phyloP scores from a whole-genome alignment of 2,329 filamentous ascomycete genomes.

The Torrubiellomyces zombiae region DNA sequence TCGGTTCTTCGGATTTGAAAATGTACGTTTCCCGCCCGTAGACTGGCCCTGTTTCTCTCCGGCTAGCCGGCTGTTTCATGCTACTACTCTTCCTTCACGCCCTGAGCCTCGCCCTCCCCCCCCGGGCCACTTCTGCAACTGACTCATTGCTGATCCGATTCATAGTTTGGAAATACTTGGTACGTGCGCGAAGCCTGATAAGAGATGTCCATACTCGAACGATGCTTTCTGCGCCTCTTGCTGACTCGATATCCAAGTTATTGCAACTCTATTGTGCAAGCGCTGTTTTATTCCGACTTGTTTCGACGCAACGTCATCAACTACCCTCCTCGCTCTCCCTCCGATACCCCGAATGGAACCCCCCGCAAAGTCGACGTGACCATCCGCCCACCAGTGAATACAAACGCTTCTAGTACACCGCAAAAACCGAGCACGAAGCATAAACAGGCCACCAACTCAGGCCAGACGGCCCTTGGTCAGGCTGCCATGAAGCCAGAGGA shows the following conservation, averaged over 20 bases:
- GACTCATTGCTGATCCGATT: neutral
- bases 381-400: conserved; percentile 38
- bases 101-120: too few relatives aligned
- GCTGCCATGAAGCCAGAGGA: conserved; percentile 60
- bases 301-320: conserved; percentile 91
- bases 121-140: conserved; percentile 3
- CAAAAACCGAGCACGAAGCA: conserved; percentile 35
- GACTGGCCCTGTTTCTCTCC: too few relatives aligned
- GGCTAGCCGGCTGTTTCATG: too few relatives aligned
- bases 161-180: conserved; percentile 94
- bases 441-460: conserved; percentile 34
- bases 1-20: conserved; percentile 97
- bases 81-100: too few relatives aligned
- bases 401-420: conserved; percentile 21
- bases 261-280: conserved; percentile 96
- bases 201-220: neutral
- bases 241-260: conserved; percentile 44
- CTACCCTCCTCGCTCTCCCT: conserved; percentile 60
- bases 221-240: neutral
- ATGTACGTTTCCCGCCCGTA: conserved; percentile 48
- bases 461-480: conserved; percentile 36
- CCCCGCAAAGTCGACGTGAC: conserved; percentile 41
- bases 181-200: too few relatives aligned
- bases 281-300: conserved; percentile 83
- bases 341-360: conserved; percentile 49